Evolutionary conservation across 208 protist genomes (phyloP), one percentile per base, ranked within the genome.

Genomic region (Acanthamoeba royreba): DNA sequence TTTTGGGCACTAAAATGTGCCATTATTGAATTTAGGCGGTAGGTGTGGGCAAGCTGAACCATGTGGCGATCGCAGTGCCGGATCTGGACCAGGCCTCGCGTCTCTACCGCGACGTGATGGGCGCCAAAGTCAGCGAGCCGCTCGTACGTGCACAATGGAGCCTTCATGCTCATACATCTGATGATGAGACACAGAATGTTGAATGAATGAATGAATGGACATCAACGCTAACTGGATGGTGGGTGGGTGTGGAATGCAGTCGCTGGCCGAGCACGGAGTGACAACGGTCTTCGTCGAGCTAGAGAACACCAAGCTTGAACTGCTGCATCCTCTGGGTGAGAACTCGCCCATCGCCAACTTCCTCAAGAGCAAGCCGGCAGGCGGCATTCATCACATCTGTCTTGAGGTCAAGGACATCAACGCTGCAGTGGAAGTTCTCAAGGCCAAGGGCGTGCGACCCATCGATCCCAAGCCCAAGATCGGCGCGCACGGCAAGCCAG

Each of bases 301-400:
- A 53, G 66, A 90, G 13, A 98, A 98, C 94, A 97, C 98, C n/a
- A 98, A 98, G 93, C 88, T 99, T 13, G 98, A 99, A 95, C 96
- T 99, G 63, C 95, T 99, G 1, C 96, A 99, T 91, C 98, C 98
- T 25, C 94, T 98, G 11, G 98, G 98, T 35, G 97, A 98, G 17
- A 98, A 98, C 9, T 97, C 94, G 74, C 98, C 98, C 15, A 99
- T 99, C 86, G 95, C 94, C 4, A 97, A 97, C 47, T 99, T 98
- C 94, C 92, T 99, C 47, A 95, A 97, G 42, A 98, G 98, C 95
- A 98, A 99, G 90, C 95, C 96, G 47, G n/a, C 89, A 0, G 98
- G 98, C 15, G 98, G 98, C 40, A 98, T 99, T 89, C 98, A 99
- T 93, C 98, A 99, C 95, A 96, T 99, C 53, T 99, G 98, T 93